Evolutionary conservation across 2,329 filamentous ascomycete species (phyloP), one percentile per base, ranked within the genome.

Genomic region (Trichocomaceae sp.): DNA sequence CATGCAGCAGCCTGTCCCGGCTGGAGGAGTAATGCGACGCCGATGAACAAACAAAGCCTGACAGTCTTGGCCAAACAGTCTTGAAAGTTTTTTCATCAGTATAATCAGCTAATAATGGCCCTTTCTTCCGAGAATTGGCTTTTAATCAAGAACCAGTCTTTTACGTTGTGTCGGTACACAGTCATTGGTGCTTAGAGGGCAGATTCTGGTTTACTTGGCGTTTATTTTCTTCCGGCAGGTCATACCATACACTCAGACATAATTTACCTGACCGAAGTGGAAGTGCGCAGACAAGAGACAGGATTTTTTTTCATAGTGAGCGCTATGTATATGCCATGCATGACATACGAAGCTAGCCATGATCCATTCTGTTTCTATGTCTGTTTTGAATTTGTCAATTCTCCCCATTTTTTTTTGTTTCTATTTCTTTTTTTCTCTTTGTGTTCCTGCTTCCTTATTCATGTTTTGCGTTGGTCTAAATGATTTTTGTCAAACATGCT

Each of bases 1-100:
- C 35, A 66, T 63, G 50, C 66, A 72, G 61, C 75, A 74, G 59
- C 74, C 67, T 37, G 72, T 75, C 66, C 75, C 72, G 59, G 72
- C 69, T n/a, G 70, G 67, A 39, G 69, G 70, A n/a, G 67, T 72
- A 58, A 61, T 66, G 51, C 70, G 72, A 41, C 71, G 70, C 52
- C 69, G 71, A 51, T 73, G 64, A 68, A 47, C 46, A 22, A 23
- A 19, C 29, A 33, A 50, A 13, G 10, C 12, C 37, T 17, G 9
- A n/a, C n/a, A n/a, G n/a, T n/a, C n/a, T n/a, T n/a, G 7, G 23
- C 4, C 23, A 26, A 7, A 42, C 29, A 37, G 45, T 41, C 47
- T 54, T 50, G 7, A 5, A 9, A 35, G 31, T 35, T 13, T 29
- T n/a, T 23, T 37, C 22, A 45, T 22, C 31, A 51, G 29, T 44